These are phyloP conservation scores for Arachnomyces sp. DNA, from an alignment of 2,329 filamentous ascomycete genomes.

Conservation along the genomic window DNA sequence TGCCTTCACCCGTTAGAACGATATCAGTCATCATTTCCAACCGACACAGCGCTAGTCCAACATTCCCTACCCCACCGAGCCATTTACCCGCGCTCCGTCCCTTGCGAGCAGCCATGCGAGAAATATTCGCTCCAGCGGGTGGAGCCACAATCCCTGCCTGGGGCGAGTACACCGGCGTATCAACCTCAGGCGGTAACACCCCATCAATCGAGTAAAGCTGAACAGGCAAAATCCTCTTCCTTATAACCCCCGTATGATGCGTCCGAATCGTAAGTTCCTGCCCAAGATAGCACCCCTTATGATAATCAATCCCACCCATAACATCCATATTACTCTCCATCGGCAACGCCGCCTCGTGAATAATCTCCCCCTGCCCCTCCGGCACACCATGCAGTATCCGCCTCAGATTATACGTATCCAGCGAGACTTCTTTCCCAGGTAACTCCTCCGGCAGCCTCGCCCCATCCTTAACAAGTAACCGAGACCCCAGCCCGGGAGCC, in stretches of 20 bases:
- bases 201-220: constrained; percentile 54
- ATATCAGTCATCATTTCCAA: constrained; percentile 86
- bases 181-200: constrained; percentile 38
- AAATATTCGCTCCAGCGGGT: constrained; percentile 44
- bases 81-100: constrained; percentile 72
- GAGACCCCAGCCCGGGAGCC: constrained; percentile 32
- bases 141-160: constrained; percentile 22
- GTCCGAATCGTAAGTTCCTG: constrained; percentile 96
- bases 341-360: constrained; percentile 62
- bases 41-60: constrained; percentile 79
- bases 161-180: constrained; percentile 35
- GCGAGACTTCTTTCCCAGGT: constrained; percentile 40
- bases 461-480: constrained; percentile 30
- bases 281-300: constrained; percentile 93
- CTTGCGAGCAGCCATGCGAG: constrained; percentile 41
- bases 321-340: constrained; percentile 85
- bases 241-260: constrained; percentile 84
- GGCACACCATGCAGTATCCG: constrained; percentile 73
- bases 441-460: constrained; percentile 27
- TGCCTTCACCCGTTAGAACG: constrained; percentile 58
- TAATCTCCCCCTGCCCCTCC: constrained; percentile 75
- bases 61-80: constrained; percentile 68
- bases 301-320: constrained; percentile 79
- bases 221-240: constrained; percentile 80
- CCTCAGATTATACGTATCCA: constrained; percentile 61